Evolutionary conservation across 345 rosid genomes (phyloP).

Genomic region (Noccaea bulbosa): DNA sequence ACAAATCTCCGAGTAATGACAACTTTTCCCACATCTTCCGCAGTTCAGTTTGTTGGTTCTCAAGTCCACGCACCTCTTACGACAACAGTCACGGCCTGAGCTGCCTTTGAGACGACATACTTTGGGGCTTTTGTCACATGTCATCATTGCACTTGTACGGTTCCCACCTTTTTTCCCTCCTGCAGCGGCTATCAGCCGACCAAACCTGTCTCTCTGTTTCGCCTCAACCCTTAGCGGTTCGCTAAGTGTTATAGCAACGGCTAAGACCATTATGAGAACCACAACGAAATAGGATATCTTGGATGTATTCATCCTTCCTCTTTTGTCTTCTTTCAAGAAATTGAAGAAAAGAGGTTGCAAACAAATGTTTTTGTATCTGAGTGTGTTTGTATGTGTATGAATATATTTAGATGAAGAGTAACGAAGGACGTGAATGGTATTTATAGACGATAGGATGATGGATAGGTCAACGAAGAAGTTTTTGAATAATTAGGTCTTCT

Average conservation of each 20-base stretch:
- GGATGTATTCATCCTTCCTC: constrained; percentile 36
- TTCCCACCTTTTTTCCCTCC: constrained; percentile 13
- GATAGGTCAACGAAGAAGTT: constrained; percentile 30
- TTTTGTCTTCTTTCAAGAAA: not conserved
- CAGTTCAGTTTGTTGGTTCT: constrained; percentile 51
- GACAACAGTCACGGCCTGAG: constrained; percentile 62
- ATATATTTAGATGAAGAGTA: constrained; percentile 38
- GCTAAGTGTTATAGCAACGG: constrained; percentile 38
- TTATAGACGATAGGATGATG: constrained; percentile 33
- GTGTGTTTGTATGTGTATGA: constrained; percentile 35
- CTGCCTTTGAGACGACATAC: constrained; percentile 58
- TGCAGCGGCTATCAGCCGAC: constrained; percentile 17
- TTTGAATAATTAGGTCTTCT: constrained; percentile 21
- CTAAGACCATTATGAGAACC: constrained; percentile 35
- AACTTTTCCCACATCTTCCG: constrained; percentile 61
- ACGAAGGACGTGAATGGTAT: constrained; percentile 31
- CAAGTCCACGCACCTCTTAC: constrained; percentile 58
- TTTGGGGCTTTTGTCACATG: constrained; percentile 54
- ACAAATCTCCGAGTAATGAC: constrained; percentile 56
- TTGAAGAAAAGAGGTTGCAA: not conserved
- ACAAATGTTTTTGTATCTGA: not conserved
- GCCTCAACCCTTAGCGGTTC: constrained; percentile 36
- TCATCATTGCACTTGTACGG: constrained; percentile 44
- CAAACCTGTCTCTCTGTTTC: not conserved
- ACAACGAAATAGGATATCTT: constrained; percentile 37